Percentiles rank a stretch among this genome's conserved stretches.
These are phyloP conservation scores for Trametes polyzona DNA, from an alignment of 1,284 basidiomycete genomes.

Conservation along the genomic window DNA sequence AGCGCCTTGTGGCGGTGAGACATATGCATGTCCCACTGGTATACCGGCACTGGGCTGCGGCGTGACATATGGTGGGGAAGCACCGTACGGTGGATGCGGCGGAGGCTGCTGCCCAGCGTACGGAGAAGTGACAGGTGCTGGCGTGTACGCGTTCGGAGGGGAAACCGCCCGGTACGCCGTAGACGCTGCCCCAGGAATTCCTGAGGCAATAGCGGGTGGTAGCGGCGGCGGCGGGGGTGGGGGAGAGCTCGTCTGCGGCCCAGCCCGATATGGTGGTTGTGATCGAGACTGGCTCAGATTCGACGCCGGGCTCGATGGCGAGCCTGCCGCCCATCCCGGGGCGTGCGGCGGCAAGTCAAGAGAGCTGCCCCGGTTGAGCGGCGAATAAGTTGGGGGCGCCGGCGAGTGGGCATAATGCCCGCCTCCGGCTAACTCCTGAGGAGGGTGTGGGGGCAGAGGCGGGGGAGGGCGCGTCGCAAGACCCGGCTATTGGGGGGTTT, in stretches of 20 bases:
- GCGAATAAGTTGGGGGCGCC: conserved; percentile 32
- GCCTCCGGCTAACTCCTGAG: conserved; percentile 24
- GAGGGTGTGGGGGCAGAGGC: conserved; percentile 39
- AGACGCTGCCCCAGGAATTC: background rate
- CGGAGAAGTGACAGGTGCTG: background rate
- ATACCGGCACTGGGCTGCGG: conserved; percentile 24
- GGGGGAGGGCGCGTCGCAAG: conserved; percentile 44
- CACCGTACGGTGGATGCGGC: conserved; percentile 23
- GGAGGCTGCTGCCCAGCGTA: conserved; percentile 11
- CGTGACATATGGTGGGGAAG: conserved; percentile 30
- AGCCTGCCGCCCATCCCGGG: conserved; percentile 17
- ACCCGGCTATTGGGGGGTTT: conserved; percentile 32
- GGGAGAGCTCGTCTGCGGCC: conserved; percentile 11
- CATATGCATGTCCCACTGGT: conserved; percentile 17
- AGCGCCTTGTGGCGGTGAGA: conserved; percentile 18
- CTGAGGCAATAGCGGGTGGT: conserved; percentile 16
- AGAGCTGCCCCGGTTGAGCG: conserved; percentile 18
- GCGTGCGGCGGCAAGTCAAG: conserved; percentile 16
- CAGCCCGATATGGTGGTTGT: conserved; percentile 15
- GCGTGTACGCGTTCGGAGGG: conserved; percentile 8
- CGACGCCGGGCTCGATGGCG: conserved; percentile 15
- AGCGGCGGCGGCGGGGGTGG: conserved; percentile 21
- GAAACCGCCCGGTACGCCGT: conserved; percentile 8
- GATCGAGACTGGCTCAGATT: conserved; percentile 20
- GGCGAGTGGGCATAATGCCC: conserved; percentile 24